Conservation (phyloP, 2,329 filamentous ascomycete species). For the Penicillium sp. region DNA sequence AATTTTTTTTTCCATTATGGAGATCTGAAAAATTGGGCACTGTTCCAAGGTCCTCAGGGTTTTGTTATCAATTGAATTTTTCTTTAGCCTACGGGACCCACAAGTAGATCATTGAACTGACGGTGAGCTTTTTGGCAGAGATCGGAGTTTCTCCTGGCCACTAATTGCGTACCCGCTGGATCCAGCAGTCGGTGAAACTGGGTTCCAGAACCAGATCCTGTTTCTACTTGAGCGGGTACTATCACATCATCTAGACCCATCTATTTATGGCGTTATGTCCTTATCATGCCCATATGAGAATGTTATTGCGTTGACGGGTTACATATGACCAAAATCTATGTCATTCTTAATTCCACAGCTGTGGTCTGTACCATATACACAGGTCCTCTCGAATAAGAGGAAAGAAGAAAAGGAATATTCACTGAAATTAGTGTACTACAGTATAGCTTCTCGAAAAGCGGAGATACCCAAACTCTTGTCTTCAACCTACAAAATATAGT, state of each 20-base stretch:
- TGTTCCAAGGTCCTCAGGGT: constrained; percentile 9
- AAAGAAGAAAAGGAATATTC: not conserved
- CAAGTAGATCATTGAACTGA: constrained; percentile 20
- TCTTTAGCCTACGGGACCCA: constrained; percentile 9
- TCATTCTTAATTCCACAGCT: not conserved
- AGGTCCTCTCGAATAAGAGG: not conserved
- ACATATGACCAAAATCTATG: not conserved
- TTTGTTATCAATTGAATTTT: not conserved
- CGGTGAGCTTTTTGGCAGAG: constrained; percentile 13
- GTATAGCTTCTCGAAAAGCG: not conserved
- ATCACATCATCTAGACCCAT: constrained; percentile 16
- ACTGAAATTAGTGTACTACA: not conserved
- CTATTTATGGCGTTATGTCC: not conserved
- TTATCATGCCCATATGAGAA: not conserved
- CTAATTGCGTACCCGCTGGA: constrained; percentile 3
- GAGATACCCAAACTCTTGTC: not conserved
- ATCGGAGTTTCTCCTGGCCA: constrained; percentile 10
- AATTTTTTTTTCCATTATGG: not conserved
- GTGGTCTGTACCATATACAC: too few relatives aligned
- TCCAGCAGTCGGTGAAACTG: constrained; percentile 21
- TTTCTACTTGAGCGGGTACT: constrained; percentile 6
- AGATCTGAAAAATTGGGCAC: not conserved
- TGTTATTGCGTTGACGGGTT: not conserved
- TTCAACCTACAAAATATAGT: not conserved
- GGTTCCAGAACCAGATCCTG: constrained; percentile 20